phyloP scores from a whole-genome alignment of 164 flowering plant genomes.

The Platanus orientalis region DNA sequence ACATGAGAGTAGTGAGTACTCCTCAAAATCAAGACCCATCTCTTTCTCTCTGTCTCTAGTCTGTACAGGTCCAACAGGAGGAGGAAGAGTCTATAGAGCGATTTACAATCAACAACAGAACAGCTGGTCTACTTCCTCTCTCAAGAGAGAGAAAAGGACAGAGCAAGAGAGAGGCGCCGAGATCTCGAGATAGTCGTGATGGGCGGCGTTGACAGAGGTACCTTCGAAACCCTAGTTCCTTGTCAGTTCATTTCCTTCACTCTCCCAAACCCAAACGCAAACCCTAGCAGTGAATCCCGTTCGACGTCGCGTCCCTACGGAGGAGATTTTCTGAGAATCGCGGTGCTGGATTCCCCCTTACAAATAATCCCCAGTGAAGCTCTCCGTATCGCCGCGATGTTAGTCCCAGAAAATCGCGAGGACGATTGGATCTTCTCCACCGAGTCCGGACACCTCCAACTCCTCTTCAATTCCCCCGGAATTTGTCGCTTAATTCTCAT shows the following conservation, averaged over 20 bases:
- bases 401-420: conserved; percentile 71
- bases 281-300: conserved; percentile 19
- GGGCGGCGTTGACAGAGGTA: conserved; percentile 30
- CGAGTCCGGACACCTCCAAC: conserved; percentile 66
- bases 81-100: too few relatives aligned
- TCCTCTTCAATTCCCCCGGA: conserved; percentile 44
- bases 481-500: conserved; percentile 68
- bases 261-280: conserved; percentile 49
- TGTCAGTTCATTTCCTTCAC: conserved; percentile 74
- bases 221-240: conserved; percentile 60
- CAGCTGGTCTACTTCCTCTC: too few relatives aligned
- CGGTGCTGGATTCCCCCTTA: conserved; percentile 60
- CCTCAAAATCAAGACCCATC: too few relatives aligned
- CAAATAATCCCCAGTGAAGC: conserved; percentile 19
- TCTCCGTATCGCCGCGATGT: conserved; percentile 56
- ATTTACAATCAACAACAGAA: too few relatives aligned
- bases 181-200: too few relatives aligned
- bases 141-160: too few relatives aligned
- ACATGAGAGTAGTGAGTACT: too few relatives aligned
- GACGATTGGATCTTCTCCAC: conserved; percentile 87
- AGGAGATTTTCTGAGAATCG: conserved; percentile 43
- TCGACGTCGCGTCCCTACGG: conserved; percentile 11
- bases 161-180: too few relatives aligned
- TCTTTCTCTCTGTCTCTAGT: too few relatives aligned
- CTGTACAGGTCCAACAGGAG: too few relatives aligned